phyloP scores from a whole-genome alignment of 2,329 filamentous ascomycete species.

The Diaporthe vaccinii region DNA sequence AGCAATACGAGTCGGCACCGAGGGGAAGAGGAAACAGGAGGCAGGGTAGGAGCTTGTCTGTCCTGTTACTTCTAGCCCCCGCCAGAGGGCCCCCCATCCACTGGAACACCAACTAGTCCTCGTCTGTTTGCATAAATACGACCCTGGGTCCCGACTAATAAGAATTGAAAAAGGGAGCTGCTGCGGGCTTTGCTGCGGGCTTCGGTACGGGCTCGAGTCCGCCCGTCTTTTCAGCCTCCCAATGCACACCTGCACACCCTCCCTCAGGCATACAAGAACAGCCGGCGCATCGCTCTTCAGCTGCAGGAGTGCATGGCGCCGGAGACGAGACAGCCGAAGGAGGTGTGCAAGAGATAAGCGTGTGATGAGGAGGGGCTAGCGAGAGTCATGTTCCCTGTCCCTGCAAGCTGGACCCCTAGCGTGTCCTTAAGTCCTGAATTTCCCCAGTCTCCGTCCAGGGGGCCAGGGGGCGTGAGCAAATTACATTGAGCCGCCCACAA shows the following conservation, averaged over 20 bases:
- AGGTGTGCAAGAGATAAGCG: background rate
- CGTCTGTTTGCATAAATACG: slow-evolving; percentile 15
- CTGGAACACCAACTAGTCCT: background rate
- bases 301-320: background rate
- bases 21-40: background rate
- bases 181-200: slow-evolving; percentile 11
- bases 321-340: slow-evolving; percentile 14
- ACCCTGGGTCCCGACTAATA: background rate
- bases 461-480: background rate
- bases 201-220: slow-evolving; percentile 1
- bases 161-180: background rate
- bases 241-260: background rate
- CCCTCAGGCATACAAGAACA: background rate
- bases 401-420: slow-evolving; percentile 24
- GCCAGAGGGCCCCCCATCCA: background rate
- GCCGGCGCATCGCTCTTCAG: background rate
- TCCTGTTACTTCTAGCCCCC: background rate
- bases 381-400: slow-evolving; percentile 28
- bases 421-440: slow-evolving; percentile 26
- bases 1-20: background rate
- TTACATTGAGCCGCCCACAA: background rate
- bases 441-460: slow-evolving; percentile 13
- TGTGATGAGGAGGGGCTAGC: slow-evolving; percentile 9
- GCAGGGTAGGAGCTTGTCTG: background rate
- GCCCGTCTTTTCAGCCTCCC: slow-evolving; percentile 22